phyloP scores from a whole-genome alignment of 192 early-diverging fungal genomes.

The Cladochytrium replicatum region DNA sequence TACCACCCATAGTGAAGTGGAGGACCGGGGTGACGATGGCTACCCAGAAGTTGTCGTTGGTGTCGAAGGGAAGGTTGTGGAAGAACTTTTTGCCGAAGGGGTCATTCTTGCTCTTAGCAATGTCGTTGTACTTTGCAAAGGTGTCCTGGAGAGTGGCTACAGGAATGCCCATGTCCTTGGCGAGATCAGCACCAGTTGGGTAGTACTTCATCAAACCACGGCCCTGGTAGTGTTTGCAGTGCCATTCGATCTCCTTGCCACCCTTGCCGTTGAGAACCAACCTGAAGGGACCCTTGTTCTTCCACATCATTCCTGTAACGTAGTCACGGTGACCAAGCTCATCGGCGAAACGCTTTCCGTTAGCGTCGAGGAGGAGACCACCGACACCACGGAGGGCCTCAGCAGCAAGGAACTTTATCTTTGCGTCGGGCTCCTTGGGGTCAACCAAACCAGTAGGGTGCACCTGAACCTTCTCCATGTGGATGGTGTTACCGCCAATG shows the following conservation, averaged over 20 bases:
- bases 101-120: conserved; percentile 37
- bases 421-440: conserved; percentile 75
- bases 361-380: conserved; percentile 70
- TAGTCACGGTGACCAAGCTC: conserved; percentile 91
- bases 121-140: conserved; percentile 43
- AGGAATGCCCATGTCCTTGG: conserved; percentile 60
- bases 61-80: conserved; percentile 38
- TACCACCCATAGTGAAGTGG: conserved; percentile 68
- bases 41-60: conserved; percentile 41
- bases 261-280: conserved; percentile 74
- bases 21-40: conserved; percentile 47
- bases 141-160: conserved; percentile 17
- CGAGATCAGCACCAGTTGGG: conserved; percentile 61
- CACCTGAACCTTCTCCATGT: conserved; percentile 95
- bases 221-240: conserved; percentile 77
- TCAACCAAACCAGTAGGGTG: conserved; percentile 95
- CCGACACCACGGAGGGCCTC: conserved; percentile 93
- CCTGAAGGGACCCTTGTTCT: conserved; percentile 75
- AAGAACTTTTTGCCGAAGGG: conserved; percentile 54
- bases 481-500: conserved; percentile 74
- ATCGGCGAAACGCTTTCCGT: conserved; percentile 81
- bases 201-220: conserved; percentile 83
- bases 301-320: conserved; percentile 82
- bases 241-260: conserved; percentile 85
- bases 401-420: conserved; percentile 91